These are phyloP conservation scores for Cymodocea nodosa DNA, from an alignment of 116 monocot species.

Conservation along the genomic window DNA sequence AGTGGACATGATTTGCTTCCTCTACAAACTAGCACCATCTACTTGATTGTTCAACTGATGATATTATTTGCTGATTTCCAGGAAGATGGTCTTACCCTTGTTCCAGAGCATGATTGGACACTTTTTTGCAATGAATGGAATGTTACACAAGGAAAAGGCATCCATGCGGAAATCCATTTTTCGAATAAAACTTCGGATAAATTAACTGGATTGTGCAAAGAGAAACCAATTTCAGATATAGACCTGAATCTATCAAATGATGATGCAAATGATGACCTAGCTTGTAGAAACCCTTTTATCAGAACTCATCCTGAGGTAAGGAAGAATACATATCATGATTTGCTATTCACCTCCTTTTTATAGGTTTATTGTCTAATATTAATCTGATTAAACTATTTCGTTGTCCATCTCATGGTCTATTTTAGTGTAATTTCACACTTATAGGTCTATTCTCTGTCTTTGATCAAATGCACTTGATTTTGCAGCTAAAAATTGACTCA, in stretches of 20 bases:
- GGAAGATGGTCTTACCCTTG: conserved; percentile 63
- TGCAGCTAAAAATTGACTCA: too few relatives aligned
- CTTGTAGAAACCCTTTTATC: conserved; percentile 32
- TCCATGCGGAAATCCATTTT: conserved; percentile 62
- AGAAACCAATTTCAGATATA: conserved; percentile 25
- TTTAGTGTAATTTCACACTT: too few relatives aligned
- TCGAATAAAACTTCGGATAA: conserved; percentile 16
- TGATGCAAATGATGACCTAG: conserved; percentile 32
- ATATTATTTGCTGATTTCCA: conserved; percentile 22
- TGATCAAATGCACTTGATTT: too few relatives aligned
- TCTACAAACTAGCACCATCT: background rate
- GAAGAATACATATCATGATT: background rate
- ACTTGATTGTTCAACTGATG: background rate
- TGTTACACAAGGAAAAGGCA: conserved; percentile 41
- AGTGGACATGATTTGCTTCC: background rate
- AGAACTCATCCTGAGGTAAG: conserved; percentile 70
- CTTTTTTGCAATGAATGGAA: conserved; percentile 94
- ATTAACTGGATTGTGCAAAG: conserved; percentile 28
- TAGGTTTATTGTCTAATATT: too few relatives aligned
- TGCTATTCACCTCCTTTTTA: too few relatives aligned
- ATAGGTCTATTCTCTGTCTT: too few relatives aligned
- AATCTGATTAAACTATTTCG: too few relatives aligned
- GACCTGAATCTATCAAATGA: conserved; percentile 27
- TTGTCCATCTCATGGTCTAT: too few relatives aligned
- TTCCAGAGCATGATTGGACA: conserved; percentile 77